phyloP scores from a whole-genome alignment of 2,329 filamentous ascomycete genomes.

The Lasiodiplodia sp. region DNA sequence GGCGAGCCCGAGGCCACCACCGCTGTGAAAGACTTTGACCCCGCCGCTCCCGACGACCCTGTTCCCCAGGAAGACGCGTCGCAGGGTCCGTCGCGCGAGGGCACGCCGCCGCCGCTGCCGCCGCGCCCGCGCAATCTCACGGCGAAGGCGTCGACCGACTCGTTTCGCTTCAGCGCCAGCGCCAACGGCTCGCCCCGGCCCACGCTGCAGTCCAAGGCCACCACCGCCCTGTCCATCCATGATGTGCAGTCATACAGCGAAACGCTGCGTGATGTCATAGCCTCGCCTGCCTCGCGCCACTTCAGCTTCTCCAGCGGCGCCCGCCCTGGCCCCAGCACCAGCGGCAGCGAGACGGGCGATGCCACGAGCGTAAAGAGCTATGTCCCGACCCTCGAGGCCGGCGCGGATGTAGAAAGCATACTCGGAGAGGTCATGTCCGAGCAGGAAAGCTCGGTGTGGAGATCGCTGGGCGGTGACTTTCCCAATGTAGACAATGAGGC shows the following conservation, averaged over 20 bases:
- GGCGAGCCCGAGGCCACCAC: conserved; percentile 5
- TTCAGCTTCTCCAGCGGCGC: conserved; percentile 46
- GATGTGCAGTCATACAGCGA: conserved; percentile 79
- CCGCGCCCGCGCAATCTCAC: conserved; percentile 49
- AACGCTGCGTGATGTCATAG: conserved; percentile 36
- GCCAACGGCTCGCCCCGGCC: conserved; percentile 40
- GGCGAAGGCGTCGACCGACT: conserved; percentile 48
- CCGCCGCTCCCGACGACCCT: conserved; percentile 13
- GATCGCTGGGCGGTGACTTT: conserved; percentile 67
- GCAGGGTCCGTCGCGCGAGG: conserved; percentile 47
- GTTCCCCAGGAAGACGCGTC: conserved; percentile 3
- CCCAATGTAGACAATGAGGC: conserved; percentile 58
- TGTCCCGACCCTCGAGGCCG: conserved; percentile 67
- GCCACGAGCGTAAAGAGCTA: conserved; percentile 71
- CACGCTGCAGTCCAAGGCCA: conserved; percentile 68
- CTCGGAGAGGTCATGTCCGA: conserved; percentile 73
- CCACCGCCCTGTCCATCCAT: conserved; percentile 82
- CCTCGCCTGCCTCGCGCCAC: conserved; percentile 45
- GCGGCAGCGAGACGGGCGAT: conserved; percentile 66
- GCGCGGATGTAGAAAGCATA: conserved; percentile 81
- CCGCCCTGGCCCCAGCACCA: conserved; percentile 42
- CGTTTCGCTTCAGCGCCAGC: conserved; percentile 44
- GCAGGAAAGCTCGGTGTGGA: conserved; percentile 72
- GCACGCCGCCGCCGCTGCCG: conserved; percentile 63
- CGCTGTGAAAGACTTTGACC: conserved; percentile 15